These are phyloP conservation scores for Agaricus blazei DNA, from an alignment of 768 basidiomycete genomes.

Conservation along the genomic window DNA sequence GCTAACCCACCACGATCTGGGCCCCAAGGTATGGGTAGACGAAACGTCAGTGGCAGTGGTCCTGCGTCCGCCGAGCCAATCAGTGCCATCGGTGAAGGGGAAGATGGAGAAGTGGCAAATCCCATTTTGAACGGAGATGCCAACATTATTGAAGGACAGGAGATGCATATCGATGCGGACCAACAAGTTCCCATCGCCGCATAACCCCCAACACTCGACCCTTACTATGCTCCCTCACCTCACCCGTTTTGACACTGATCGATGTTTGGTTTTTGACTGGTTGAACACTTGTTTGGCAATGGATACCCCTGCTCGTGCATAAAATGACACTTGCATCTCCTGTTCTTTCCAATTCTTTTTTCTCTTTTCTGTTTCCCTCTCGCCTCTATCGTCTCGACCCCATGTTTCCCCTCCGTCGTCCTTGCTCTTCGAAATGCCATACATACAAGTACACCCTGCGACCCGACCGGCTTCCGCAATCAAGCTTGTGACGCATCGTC, in stretches of 20 bases:
- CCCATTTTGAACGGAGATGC: constrained; percentile 23
- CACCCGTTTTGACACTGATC: constrained; percentile 7
- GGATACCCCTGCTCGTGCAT: constrained; percentile 27
- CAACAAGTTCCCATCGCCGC: constrained; percentile 21
- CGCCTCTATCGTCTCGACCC: constrained; percentile 13
- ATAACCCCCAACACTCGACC: constrained; percentile 7
- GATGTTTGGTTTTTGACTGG: constrained; percentile 13
- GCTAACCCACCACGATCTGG: constrained; percentile 88
- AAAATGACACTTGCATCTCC: constrained; percentile 14
- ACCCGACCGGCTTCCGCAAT: constrained; percentile 5
- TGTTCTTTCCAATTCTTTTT: neutral
- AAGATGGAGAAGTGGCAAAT: constrained; percentile 26
- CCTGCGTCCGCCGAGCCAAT: constrained; percentile 26
- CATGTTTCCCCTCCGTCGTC: constrained; percentile 15
- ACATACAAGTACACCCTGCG: constrained; percentile 22
- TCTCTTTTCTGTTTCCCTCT: constrained; percentile 14
- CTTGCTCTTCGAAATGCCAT: constrained; percentile 22
- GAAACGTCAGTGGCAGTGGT: constrained; percentile 34
- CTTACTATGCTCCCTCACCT: constrained; percentile 7
- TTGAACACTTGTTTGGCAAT: constrained; percentile 11
- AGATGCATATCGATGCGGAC: constrained; percentile 41
- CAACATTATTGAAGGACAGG: constrained; percentile 23
- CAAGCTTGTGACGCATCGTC: too few relatives aligned
- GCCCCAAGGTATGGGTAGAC: constrained; percentile 61
- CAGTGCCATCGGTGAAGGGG: constrained; percentile 32